A percentile compares a stretch with the other conserved stretches of the same genome.
These are phyloP conservation scores for Nissolia schottii DNA, from an alignment of 306 rosid genomes.

Conservation along the genomic window DNA sequence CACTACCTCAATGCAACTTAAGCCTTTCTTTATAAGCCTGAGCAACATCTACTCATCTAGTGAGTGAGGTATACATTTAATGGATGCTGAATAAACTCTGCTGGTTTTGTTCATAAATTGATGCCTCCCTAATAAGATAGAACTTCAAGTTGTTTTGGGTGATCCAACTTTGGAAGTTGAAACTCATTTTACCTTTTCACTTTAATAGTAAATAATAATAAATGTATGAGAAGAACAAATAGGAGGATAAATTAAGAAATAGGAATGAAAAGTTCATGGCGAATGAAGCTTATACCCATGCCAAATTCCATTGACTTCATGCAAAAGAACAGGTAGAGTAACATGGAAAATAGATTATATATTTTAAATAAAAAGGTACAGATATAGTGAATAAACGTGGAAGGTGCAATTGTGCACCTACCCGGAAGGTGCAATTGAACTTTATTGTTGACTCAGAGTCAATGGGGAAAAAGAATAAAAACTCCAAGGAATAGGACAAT, in stretches of 20 bases:
- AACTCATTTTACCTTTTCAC: not conserved
- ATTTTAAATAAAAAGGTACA: not conserved
- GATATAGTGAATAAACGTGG: too few species aligned
- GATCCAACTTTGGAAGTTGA: not conserved
- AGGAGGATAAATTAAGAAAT: too few species aligned
- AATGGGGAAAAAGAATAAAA: not conserved
- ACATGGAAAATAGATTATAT: not conserved
- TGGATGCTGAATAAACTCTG: conserved; percentile 21
- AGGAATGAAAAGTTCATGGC: too few species aligned
- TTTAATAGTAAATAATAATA: not conserved
- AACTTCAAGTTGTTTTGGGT: not conserved
- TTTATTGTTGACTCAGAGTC: not conserved
- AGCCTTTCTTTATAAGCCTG: conserved; percentile 6
- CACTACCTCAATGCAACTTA: conserved; percentile 14
- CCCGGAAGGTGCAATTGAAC: not conserved
- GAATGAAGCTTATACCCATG: too few species aligned
- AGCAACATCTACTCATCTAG: conserved; percentile 1
- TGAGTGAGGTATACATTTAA: not conserved
- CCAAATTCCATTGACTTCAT: too few species aligned
- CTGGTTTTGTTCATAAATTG: conserved; percentile 3
- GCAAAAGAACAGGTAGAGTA: too few species aligned
- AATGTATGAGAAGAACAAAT: too few species aligned
- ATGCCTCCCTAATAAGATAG: not conserved
- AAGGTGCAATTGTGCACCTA: not conserved
- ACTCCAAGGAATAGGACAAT: not conserved